Evolutionary conservation across 768 basidiomycete species (phyloP).

Genomic region (Lactarius hengduanensis): DNA sequence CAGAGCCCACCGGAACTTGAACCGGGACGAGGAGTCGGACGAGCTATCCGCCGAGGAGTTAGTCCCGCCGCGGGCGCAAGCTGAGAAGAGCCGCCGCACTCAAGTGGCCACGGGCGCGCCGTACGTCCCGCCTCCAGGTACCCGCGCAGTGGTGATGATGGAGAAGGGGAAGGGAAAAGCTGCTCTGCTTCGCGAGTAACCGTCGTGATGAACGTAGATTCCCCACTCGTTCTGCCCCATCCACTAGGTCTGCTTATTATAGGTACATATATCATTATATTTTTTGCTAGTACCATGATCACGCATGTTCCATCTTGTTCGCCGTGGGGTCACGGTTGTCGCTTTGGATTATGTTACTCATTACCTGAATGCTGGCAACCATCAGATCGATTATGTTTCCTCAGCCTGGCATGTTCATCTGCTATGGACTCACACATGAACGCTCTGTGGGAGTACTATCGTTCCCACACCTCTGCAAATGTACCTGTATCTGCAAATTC

Average conservation of each 20-base stretch:
- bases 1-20: background rate
- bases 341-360: background rate
- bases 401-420: background rate
- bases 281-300: background rate
- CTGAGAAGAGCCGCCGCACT: slow-evolving; percentile 10
- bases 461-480: no score
- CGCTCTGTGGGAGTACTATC: background rate
- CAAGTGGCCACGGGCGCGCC: slow-evolving; percentile 14
- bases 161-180: slow-evolving; percentile 3
- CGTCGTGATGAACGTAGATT: background rate
- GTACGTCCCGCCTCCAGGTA: slow-evolving; percentile 17
- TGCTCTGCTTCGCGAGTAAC: background rate
- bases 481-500: no score
- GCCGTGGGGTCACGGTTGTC: background rate
- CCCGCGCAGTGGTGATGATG: slow-evolving; percentile 18
- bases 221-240: background rate
- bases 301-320: no score
- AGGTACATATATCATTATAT: background rate
- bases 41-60: slow-evolving; percentile 12
- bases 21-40: background rate
- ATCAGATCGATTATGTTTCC: background rate
- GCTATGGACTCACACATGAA: background rate
- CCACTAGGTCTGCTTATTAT: background rate
- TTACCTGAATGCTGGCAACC: background rate
- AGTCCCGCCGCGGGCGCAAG: slow-evolving; percentile 12